Evolutionary conservation across 768 basidiomycete genomes (phyloP), one percentile per base, ranked within the genome.

Genomic region (Boletus tylopilopsis): DNA sequence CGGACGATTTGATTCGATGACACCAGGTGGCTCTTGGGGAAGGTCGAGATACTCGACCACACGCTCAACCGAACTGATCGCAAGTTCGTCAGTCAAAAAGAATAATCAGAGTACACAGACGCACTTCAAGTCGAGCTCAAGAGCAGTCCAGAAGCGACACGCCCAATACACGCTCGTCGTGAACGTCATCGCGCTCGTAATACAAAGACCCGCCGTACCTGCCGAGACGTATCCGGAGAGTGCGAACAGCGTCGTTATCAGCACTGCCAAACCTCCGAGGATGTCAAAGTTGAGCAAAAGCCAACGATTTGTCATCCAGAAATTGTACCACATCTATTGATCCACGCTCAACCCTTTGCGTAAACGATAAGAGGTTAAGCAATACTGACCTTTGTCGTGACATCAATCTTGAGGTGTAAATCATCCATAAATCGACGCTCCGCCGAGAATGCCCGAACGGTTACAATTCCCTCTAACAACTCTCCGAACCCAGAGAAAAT

Each of bases 271-370:
- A 24, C 80, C 87, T 24, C 90, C 90, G 10, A 94, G 77, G 1
- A 73, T 56, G 64, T 96, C 93, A 62, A 92, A 94, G 53, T 88
- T 83, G 48, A 94, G 67, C 30, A 94, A 69, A 3, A 95, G 74
- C 90, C 87, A 92, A 42, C 91, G 73, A 57, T 90, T 92, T 9
- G 82, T 84, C 90, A 93, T 91, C 91, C 91, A 92, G 68, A 87
- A 87, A 13, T 72, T 78, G 62, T 90, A 89, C 85, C 84, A 89
- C 86, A 89, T 87, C 84, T 61, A 6, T 8, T 12, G 8, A 15
- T 1, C 11, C 18, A 21, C 15, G 35, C n/a, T 55, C 22, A 56
- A 13, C 33, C 9, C 22, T n/a, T 10, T 5, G 3, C 23, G 21
- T 8, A 29, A 13, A 34, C 13, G 44, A 44, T 6, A 19, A 11